A percentile compares a stretch with the other conserved stretches of the same genome.
Conservation (phyloP, 108 stramenopile species). For the Nitzschia sp. region DNA sequence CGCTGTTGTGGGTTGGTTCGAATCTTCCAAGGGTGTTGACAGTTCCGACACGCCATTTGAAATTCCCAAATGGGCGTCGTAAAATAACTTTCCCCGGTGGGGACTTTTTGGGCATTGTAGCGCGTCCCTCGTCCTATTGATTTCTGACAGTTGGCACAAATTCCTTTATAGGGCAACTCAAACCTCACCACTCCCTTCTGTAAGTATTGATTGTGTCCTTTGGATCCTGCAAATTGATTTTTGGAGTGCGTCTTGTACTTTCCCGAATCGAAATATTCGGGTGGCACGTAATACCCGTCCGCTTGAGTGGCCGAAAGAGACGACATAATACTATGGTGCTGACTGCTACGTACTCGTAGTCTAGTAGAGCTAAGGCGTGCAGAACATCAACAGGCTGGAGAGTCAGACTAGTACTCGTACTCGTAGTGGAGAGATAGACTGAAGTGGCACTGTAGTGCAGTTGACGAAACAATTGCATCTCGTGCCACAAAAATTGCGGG, state of each 20-base stretch:
- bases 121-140: constrained; percentile 86
- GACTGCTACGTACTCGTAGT: too few relatives aligned
- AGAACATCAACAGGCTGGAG: too few relatives aligned
- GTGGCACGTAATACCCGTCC: constrained; percentile 89
- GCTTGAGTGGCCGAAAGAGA: constrained; percentile 90
- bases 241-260: constrained; percentile 70
- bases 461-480: too few relatives aligned
- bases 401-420: too few relatives aligned
- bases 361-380: too few relatives aligned
- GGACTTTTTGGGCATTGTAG: constrained; percentile 92
- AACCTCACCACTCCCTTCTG: constrained; percentile 89
- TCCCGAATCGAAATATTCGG: constrained; percentile 71
- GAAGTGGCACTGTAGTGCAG: too few relatives aligned
- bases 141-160: constrained; percentile 73
- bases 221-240: constrained; percentile 60
- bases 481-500: too few relatives aligned
- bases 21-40: constrained; percentile 70
- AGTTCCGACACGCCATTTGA: constrained; percentile 86
- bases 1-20: constrained; percentile 77
- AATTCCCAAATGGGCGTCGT: constrained; percentile 92
- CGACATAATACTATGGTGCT: too few relatives aligned
- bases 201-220: constrained; percentile 85
- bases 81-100: constrained; percentile 77
- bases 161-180: constrained; percentile 88
- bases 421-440: too few relatives aligned